A percentile compares a stretch with the other conserved stretches of the same genome.
Conservation (phyloP, 176 grass and related monocot genomes). For the Carex kokanica region DNA sequence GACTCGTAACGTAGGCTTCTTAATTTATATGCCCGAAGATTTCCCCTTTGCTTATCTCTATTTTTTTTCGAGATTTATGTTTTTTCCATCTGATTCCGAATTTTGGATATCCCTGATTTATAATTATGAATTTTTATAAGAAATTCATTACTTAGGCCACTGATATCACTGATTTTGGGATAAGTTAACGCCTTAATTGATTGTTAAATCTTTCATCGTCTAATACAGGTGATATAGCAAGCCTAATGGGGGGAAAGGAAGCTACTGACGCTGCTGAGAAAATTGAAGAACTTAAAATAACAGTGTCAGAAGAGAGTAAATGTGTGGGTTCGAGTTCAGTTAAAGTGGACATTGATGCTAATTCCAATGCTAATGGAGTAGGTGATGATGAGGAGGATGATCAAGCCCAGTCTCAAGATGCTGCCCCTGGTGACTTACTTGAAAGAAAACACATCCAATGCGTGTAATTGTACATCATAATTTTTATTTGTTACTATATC, state of each 20-base stretch:
- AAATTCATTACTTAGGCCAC: no score
- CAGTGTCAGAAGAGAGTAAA: slow-evolving; percentile 28
- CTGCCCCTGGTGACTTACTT: slow-evolving; percentile 40
- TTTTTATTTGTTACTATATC: neutral
- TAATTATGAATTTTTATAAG: no score
- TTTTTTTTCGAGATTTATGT: no score
- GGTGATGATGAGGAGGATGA: slow-evolving; percentile 49
- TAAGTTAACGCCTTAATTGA: neutral
- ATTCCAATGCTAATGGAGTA: slow-evolving; percentile 5
- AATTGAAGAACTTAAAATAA: slow-evolving; percentile 17
- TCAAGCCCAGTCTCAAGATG: slow-evolving; percentile 44
- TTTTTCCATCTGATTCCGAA: no score
- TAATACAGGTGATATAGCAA: slow-evolving; percentile 5
- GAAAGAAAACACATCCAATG: slow-evolving; percentile 18
- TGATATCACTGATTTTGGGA: neutral
- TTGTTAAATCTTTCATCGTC: neutral
- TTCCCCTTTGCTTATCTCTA: no score
- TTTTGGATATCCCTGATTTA: no score
- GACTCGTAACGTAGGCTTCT: no score
- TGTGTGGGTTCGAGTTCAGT: slow-evolving; percentile 18
- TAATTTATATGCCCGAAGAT: no score
- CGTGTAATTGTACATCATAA: slow-evolving; percentile 14
- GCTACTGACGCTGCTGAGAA: slow-evolving; percentile 23
- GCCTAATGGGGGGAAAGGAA: neutral
- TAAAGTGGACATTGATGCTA: slow-evolving; percentile 3